Percentiles rank a stretch among this genome's conserved stretches.
These are phyloP conservation scores for Salmacisia buchloeana DNA, from an alignment of 1,284 basidiomycete species.

Conservation along the genomic window DNA sequence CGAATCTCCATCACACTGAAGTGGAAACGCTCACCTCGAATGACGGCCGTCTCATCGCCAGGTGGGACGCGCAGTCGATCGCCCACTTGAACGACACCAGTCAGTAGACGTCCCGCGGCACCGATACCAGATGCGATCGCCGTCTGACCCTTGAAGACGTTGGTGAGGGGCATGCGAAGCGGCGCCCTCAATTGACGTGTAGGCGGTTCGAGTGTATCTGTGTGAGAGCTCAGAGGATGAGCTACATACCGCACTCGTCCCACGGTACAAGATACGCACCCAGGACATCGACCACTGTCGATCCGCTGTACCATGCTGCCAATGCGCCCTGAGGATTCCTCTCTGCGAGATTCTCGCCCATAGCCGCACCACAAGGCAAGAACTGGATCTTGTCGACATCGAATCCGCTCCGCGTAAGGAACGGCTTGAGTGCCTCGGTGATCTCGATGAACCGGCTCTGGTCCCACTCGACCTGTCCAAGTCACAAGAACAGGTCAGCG, in stretches of 20 bases:
- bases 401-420: conserved; percentile 83
- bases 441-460: conserved; percentile 80
- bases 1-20: conserved; percentile 7
- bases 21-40: conserved; percentile 63
- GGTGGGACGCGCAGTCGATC: conserved; percentile 80
- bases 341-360: conserved; percentile 75
- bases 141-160: conserved; percentile 83
- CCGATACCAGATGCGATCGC: conserved; percentile 66
- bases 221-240: background rate
- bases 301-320: conserved; percentile 74
- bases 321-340: conserved; percentile 57
- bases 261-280: conserved; percentile 45
- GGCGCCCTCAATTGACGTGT: conserved; percentile 69
- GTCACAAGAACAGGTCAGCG: background rate
- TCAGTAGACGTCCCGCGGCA: conserved; percentile 78
- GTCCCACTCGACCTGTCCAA: conserved; percentile 60
- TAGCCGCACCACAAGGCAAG: conserved; percentile 82
- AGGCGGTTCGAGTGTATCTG: conserved; percentile 73
- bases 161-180: conserved; percentile 81
- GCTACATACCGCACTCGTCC: background rate
- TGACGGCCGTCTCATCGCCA: conserved; percentile 79
- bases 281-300: conserved; percentile 74
- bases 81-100: conserved; percentile 85
- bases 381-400: conserved; percentile 70
- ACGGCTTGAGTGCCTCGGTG: conserved; percentile 66